These are phyloP conservation scores for Zelonia costaricensis DNA, from an alignment of 208 protist species.

Conservation along the genomic window DNA sequence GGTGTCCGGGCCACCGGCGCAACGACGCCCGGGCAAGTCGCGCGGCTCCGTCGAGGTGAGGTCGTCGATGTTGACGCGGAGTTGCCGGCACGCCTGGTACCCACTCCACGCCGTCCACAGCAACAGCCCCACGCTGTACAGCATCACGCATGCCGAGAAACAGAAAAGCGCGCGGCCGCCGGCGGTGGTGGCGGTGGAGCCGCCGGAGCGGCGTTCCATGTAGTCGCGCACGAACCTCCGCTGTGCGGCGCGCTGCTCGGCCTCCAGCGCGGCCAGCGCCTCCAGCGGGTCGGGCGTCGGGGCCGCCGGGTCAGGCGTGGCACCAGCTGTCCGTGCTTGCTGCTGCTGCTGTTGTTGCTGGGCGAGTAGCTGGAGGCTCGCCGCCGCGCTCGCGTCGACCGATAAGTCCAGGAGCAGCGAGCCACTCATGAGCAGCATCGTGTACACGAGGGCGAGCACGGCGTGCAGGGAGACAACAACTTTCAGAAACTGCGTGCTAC, in stretches of 20 bases:
- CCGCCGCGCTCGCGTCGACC: constrained; percentile 6
- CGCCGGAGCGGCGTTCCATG: constrained; percentile 1
- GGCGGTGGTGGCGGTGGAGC: background rate
- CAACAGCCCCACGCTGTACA: constrained; percentile 22
- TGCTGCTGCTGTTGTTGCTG: constrained; percentile 3
- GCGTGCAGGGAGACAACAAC: constrained; percentile 59
- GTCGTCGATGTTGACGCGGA: constrained; percentile 27
- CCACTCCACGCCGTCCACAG: constrained; percentile 27
- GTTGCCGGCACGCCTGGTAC: constrained; percentile 20
- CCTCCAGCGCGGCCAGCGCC: constrained; percentile 7
- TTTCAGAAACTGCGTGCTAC: constrained; percentile 36
- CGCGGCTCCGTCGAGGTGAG: constrained; percentile 9
- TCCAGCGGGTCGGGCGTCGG: constrained; percentile 13
- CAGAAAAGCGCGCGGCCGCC: no score
- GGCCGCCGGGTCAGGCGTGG: background rate
- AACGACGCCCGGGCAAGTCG: constrained; percentile 7
- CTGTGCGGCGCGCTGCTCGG: constrained; percentile 8
- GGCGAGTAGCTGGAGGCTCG: background rate
- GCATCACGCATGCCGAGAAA: constrained; percentile 5
- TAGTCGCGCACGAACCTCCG: constrained; percentile 14
- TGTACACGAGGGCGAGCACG: constrained; percentile 55
- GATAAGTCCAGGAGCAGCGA: constrained; percentile 38
- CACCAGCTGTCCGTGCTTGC: background rate
- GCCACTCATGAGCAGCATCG: constrained; percentile 40
- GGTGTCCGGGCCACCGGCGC: background rate